Percentiles rank a stretch among this genome's conserved stretches.
phyloP scores from a whole-genome alignment of 257 asterid genomes.

The Solanum arcanum region DNA sequence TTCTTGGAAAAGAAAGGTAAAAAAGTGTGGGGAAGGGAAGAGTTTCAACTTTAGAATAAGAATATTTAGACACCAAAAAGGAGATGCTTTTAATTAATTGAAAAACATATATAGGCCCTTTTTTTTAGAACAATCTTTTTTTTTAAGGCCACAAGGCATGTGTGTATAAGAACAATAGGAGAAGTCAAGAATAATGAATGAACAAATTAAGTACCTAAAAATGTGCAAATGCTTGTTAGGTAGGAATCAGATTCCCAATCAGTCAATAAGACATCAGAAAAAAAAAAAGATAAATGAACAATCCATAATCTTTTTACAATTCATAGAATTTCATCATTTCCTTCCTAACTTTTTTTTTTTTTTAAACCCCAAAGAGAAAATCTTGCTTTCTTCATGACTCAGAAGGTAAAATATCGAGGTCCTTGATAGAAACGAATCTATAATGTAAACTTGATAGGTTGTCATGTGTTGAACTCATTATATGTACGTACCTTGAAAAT shows the following conservation, averaged over 20 bases:
- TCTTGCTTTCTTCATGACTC: background rate
- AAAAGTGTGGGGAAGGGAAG: background rate
- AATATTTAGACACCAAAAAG: background rate
- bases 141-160: background rate
- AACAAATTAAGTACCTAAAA: background rate
- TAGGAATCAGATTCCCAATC: background rate
- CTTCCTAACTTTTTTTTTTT: background rate
- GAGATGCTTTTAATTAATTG: background rate
- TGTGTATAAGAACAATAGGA: background rate
- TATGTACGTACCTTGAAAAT: background rate
- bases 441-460: background rate
- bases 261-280: background rate
- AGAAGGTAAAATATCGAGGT: background rate
- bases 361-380: background rate
- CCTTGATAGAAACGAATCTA: background rate
- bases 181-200: background rate
- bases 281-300: background rate
- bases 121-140: background rate
- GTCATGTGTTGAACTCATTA: background rate
- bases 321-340: background rate
- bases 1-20: background rate
- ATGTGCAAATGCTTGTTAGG: background rate
- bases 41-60: background rate
- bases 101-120: background rate
- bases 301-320: background rate